phyloP scores from a whole-genome alignment of 164 flowering plant genomes.

The Sedum album region DNA sequence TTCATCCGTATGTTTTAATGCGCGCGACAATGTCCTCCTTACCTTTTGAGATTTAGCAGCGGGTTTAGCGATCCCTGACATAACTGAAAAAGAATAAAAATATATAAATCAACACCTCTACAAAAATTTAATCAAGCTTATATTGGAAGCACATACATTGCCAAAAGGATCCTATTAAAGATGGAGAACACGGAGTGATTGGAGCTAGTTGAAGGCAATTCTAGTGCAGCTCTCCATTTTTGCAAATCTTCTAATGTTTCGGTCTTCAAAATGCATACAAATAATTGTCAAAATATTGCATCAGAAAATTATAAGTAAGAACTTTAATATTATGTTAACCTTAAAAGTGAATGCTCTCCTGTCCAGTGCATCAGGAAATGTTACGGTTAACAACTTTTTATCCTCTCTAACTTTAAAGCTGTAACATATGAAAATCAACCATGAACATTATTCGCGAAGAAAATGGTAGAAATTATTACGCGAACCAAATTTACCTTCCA shows the following conservation, averaged over 20 bases:
- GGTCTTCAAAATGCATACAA: not conserved
- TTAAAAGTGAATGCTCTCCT: conserved; percentile 63
- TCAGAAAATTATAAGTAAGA: not conserved
- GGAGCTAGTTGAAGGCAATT: not conserved
- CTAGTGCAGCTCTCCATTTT: not conserved
- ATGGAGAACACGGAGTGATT: not conserved
- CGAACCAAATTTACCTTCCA: conserved; percentile 56
- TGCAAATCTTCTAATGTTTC: not conserved
- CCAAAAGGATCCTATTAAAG: conserved; percentile 45
- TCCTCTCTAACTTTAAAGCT: conserved; percentile 97
- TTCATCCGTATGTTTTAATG: conserved; percentile 96
- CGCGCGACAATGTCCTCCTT: conserved; percentile 91
- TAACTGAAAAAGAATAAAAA: not conserved
- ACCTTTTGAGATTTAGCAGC: conserved; percentile 84
- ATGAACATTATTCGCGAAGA: not conserved
- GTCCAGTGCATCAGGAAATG: conserved; percentile 99
- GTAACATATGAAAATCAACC: conserved; percentile 14
- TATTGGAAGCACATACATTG: conserved; percentile 36
- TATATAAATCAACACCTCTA: not conserved
- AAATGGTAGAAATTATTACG: not conserved
- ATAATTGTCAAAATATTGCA: not conserved
- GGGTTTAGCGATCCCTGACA: conserved; percentile 84
- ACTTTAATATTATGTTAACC: not conserved
- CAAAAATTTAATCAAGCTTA: not conserved
- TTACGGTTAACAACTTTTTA: conserved; percentile 80